Evolutionary conservation across 805 yeast species (phyloP), one percentile per base, ranked within the genome.

Genomic region (Limtongia smithiae): DNA sequence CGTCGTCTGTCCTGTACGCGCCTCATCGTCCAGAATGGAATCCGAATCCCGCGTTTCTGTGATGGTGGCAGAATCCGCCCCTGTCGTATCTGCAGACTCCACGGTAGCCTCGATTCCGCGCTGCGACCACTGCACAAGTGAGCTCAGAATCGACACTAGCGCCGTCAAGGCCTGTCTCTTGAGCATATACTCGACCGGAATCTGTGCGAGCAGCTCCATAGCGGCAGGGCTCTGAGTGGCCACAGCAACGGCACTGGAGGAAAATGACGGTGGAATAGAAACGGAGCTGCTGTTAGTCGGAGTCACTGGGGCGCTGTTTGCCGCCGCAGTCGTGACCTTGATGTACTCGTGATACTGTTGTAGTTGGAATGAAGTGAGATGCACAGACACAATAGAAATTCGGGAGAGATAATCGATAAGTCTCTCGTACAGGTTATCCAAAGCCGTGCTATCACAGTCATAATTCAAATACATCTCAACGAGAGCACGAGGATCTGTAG

Each of bases 391-490:
- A 32, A 86, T 70, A 0, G 96, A 82, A 75, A 74, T 65, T 72
- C 82, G 51, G 62, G 88, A 84, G 57, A 93, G 73, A 58, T 84
- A 82, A 57, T 88, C 90, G 45, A 89, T 79, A 37, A 89, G 73
- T 43, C 80, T 74, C 68, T 93, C 98, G 68, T 90, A 87, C 42
- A 90, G 74, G 65, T 93, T 93, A 33, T 93, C 85, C 75, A 82
- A 78, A 17, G 76, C 72, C 1, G 78, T 69, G 28, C 80, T 71
- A 65, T 89, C 96, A 72, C 99, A 93, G 67, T 93, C 99, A 66
- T 93, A 94, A 68, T 93, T 93, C 62, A 93, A 75, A 64, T 91
- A 93, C 51, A 93, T 80, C 69, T 93, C 99, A 50, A 94, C 87
- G 54, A 94, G 71, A 17, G 94, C 83, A 54, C 95, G 77, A 37